Conservation (phyloP, 768 basidiomycete species). For the Boletus sensibilis region DNA sequence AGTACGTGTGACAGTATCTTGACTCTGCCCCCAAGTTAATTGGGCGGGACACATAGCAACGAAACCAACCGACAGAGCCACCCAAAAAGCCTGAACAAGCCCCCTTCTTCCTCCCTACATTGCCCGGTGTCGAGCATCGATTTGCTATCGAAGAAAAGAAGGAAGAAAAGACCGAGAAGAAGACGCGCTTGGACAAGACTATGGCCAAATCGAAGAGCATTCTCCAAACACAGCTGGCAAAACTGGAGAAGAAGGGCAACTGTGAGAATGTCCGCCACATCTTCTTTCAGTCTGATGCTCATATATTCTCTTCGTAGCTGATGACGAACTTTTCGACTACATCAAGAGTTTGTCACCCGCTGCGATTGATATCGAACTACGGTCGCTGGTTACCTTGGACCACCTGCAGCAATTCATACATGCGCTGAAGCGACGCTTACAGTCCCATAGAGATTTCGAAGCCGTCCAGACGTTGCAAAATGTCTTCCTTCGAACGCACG, state of each 20-base stretch:
- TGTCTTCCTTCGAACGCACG: slow-evolving; percentile 83
- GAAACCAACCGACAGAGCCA: slow-evolving; percentile 95
- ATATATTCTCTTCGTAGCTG: slow-evolving; percentile 37
- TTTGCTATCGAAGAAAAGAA: slow-evolving; percentile 60
- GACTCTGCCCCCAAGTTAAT: background rate
- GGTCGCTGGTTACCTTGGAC: slow-evolving; percentile 66
- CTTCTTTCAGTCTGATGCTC: slow-evolving; percentile 4
- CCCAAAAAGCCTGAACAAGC: slow-evolving; percentile 94
- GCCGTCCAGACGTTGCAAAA: slow-evolving; percentile 86
- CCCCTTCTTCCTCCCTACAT: slow-evolving; percentile 94
- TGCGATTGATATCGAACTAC: slow-evolving; percentile 86
- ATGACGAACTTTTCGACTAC: slow-evolving; percentile 80
- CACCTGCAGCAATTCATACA: slow-evolving; percentile 67
- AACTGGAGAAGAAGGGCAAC: slow-evolving; percentile 54
- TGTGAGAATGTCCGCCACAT: slow-evolving; percentile 52
- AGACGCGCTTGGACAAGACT: slow-evolving; percentile 53
- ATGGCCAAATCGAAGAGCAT: slow-evolving; percentile 58
- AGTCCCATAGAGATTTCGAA: slow-evolving; percentile 88
- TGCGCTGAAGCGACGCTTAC: slow-evolving; percentile 70
- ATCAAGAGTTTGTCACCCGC: slow-evolving; percentile 88
- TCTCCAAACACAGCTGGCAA: slow-evolving; percentile 64
- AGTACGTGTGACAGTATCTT: slow-evolving; percentile 40
- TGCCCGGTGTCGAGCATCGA: slow-evolving; percentile 82
- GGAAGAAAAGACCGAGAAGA: slow-evolving; percentile 37
- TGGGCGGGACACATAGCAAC: slow-evolving; percentile 51